phyloP scores from a whole-genome alignment of 345 rosid genomes.

The Eucalyptus cloeziana region DNA sequence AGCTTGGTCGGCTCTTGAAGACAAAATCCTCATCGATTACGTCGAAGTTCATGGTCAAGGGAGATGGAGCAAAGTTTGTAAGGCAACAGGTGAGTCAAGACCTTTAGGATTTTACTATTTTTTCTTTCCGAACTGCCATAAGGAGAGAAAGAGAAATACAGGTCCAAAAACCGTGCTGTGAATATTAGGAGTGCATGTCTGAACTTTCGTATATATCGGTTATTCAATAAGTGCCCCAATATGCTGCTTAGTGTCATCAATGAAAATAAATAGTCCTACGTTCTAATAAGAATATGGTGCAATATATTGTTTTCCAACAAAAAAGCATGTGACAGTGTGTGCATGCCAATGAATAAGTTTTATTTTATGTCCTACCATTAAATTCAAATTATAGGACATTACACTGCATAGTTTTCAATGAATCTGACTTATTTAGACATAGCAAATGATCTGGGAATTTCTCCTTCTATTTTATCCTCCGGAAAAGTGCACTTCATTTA shows the following conservation, averaged over 20 bases:
- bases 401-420: background rate
- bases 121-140: background rate
- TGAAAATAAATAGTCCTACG: background rate
- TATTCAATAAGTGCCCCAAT: background rate
- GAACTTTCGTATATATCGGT: fast-evolving
- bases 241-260: background rate
- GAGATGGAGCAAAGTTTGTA: background rate
- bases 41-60: background rate
- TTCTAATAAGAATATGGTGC: background rate
- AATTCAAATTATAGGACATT: background rate
- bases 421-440: background rate
- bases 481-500: background rate
- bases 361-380: background rate
- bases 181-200: background rate
- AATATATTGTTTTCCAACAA: background rate
- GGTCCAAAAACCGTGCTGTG: background rate
- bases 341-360: background rate
- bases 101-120: background rate
- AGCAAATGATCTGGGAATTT: background rate
- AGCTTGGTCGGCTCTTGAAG: background rate
- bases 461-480: background rate
- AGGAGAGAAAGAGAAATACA: background rate
- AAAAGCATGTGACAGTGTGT: background rate
- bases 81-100: background rate
- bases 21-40: background rate